Evolutionary conservation across 2,329 filamentous ascomycete genomes (phyloP).

Genomic region (Aspergillus sp.): DNA sequence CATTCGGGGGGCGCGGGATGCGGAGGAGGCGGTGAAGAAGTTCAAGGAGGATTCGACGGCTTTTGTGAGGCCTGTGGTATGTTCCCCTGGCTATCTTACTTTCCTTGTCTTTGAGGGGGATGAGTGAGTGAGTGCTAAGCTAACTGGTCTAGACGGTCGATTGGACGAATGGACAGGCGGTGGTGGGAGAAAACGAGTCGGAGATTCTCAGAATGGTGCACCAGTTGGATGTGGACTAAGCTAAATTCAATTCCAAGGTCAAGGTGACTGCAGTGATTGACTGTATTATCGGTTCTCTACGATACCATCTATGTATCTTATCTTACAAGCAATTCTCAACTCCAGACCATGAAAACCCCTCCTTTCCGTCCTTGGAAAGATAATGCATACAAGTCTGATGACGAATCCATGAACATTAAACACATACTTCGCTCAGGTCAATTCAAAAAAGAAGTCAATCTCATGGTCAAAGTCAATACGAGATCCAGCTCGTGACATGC

Average conservation of each 20-base stretch:
- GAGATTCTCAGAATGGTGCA: slow-evolving; percentile 82
- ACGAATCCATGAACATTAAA: slow-evolving; percentile 15
- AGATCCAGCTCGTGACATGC: slow-evolving; percentile 35
- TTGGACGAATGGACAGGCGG: slow-evolving; percentile 86
- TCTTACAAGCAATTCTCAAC: slow-evolving; percentile 30
- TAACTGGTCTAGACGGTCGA: slow-evolving; percentile 63
- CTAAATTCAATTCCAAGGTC: background rate
- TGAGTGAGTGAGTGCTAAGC: slow-evolving; percentile 8
- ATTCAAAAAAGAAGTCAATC: slow-evolving; percentile 23
- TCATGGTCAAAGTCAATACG: slow-evolving; percentile 23
- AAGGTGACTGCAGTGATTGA: background rate
- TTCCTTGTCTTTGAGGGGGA: background rate
- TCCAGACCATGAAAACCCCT: slow-evolving; percentile 14
- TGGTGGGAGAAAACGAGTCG: slow-evolving; percentile 75
- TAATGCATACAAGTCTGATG: slow-evolving; percentile 14
- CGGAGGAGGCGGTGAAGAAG: slow-evolving; percentile 75
- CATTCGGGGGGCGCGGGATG: slow-evolving; percentile 70
- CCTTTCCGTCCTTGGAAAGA: background rate
- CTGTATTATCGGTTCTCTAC: slow-evolving; percentile 15
- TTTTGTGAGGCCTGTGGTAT: slow-evolving; percentile 76
- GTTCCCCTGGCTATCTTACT: slow-evolving; percentile 34
- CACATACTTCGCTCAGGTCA: slow-evolving; percentile 23
- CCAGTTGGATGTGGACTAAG: slow-evolving; percentile 37
- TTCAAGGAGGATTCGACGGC: slow-evolving; percentile 66
- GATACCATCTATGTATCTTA: slow-evolving; percentile 33